Base-by-base conservation (phyloP, 192 early-diverging fungal genomes). In the Coemansia sp. region DNA sequence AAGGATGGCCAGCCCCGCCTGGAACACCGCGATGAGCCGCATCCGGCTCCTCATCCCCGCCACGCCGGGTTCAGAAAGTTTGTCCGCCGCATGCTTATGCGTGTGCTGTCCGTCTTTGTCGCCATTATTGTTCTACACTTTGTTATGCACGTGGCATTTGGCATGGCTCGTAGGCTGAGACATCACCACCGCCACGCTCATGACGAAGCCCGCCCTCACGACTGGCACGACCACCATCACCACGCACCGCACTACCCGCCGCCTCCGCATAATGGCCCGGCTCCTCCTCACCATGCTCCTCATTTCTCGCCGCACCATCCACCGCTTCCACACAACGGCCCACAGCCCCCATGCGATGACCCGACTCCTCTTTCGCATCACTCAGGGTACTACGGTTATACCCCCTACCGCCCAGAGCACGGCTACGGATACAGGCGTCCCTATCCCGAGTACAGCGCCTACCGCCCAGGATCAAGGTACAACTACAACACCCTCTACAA, bases 391-490 rank as follows among this genome's bases (percentile, higher is more conserved):
- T 36, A 38, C 15, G 33, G 18, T 11, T 59, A 59, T 18, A 38
- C 57, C 16, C 62, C 41, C 45, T 30, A 48, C 49, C 49, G 49
- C 49, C 63, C 46, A 21, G 63, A 52, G 33, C 38, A 64, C 46
- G 62, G 43, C 21, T 57, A 67, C n/a, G 65, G 56, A 10, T 57
- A 67, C 65, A 30, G 38, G 18, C 65, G 56, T 44, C 65, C 65
- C 9, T 44, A 58, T 21, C 64, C 52, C 35, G 57, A 34, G 35
- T 59, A 59, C 57, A 38, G 33, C 35, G 26, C 53, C 23, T 56
- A 56, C 16, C 7, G 26, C 26, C 53, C 53, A 8, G 33, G 53
- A 34, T 15, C 53, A 21, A 10, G 53, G 26, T 56, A 56, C 53
- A 26, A 24, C 63, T 16, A 21, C 63, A 38, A 30, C 57, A 36